Evolutionary conservation across 192 early-diverging fungal species (phyloP), one percentile per base, ranked within the genome.

Genomic region (Mortierella hygrophila): DNA sequence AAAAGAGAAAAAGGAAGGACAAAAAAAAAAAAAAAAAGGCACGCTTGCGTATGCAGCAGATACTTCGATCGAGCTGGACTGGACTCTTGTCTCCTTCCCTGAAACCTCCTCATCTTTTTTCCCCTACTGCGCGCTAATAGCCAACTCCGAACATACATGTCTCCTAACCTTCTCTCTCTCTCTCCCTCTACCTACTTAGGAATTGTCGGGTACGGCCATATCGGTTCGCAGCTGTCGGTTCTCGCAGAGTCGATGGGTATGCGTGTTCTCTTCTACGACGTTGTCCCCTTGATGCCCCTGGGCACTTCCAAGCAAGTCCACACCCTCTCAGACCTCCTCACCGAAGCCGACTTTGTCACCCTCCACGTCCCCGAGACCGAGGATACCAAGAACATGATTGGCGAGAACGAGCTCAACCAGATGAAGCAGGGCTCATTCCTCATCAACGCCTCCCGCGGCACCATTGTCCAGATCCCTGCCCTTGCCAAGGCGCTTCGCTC

Each of bases 331-430:
- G 96, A 97, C 70, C 92, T 99, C 8, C 93, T 99, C 32, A 74
- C 88, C 63, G 78, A 88, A 40, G 91, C 95, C 8, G 98, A 99
- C 89, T 99, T 97, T 93, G 94, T 99, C 42, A 94, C 97, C 7
- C 90, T 98, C 40, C 99, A 99, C 85, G 99, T 99, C 4, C 99
- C 99, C 63, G 98, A 99, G 89, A 96, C 96, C 1, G 94, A 96
- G 63, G 97, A 98, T 75, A 99, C 99, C 76, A 99, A 98, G 92
- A 95, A 98, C 91, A 99, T 99, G 98, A 98, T 99, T 89, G 96
- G 96, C 52, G 94, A 92, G 70, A 89, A 90, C 65, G 95, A 99
- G 88, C 88, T 98, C 72, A 87, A 88, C 41, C 79, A 91, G 55
- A 99, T 99, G 98, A 98, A 98, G 92, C 91, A 95, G 78, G 97